Percentiles rank a stretch among this genome's conserved stretches.
These are phyloP conservation scores for Exidia glandulosa DNA, from an alignment of 768 basidiomycete genomes.

Conservation along the genomic window DNA sequence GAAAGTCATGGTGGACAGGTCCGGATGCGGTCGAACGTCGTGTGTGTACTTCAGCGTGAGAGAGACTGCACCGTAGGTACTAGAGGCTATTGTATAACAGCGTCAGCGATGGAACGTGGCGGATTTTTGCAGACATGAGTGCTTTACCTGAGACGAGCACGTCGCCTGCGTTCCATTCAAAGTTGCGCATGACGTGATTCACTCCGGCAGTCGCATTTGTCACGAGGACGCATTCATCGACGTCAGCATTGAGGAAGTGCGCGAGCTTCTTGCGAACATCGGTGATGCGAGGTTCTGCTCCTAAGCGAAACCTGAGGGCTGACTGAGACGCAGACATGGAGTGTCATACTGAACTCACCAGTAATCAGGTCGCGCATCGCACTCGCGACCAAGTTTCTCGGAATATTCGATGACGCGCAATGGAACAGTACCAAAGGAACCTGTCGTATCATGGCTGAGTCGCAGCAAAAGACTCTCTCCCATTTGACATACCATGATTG, in stretches of 20 bases:
- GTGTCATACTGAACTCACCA: slow-evolving; percentile 4
- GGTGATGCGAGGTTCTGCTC: slow-evolving; percentile 15
- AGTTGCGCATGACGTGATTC: slow-evolving; percentile 54
- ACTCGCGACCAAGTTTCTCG: slow-evolving; percentile 13
- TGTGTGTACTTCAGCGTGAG: slow-evolving; percentile 41
- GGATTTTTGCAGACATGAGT: neutral
- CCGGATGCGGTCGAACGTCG: slow-evolving; percentile 46
- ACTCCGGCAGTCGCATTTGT: slow-evolving; percentile 55
- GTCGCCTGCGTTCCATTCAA: slow-evolving; percentile 59
- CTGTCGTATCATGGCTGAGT: slow-evolving; percentile 1
- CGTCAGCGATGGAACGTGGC: neutral
- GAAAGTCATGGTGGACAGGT: slow-evolving; percentile 36
- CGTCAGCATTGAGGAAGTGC: slow-evolving; percentile 18
- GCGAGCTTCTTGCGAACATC: slow-evolving; percentile 17
- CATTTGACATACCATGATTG: neutral
- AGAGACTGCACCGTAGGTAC: slow-evolving; percentile 46
- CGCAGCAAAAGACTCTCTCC: neutral
- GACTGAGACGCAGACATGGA: neutral
- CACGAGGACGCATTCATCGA: slow-evolving; percentile 28
- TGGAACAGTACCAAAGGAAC: slow-evolving; percentile 24
- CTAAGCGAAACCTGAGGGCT: slow-evolving; percentile 14
- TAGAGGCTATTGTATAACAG: slow-evolving; percentile 35
- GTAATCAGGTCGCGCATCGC: slow-evolving; percentile 21
- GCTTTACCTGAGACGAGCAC: slow-evolving; percentile 46
- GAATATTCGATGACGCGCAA: slow-evolving; percentile 18